Base-by-base conservation (phyloP, 352 stramenopile species). In the Pythium chondricola region DNA sequence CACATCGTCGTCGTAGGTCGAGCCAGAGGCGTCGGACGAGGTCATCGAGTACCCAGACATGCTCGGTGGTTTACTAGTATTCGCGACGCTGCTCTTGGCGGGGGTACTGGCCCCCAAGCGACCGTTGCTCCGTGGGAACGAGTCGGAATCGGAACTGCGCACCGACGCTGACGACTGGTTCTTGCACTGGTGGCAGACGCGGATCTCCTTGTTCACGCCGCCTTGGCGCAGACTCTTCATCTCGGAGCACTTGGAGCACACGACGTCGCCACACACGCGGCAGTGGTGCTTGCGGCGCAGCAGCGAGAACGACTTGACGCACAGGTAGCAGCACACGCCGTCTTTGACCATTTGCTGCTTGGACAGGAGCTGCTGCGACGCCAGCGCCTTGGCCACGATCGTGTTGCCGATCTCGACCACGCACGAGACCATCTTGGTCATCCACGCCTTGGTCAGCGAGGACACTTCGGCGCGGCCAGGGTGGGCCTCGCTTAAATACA, bases 241-340 rank as follows among this genome's bases (percentile, higher is more conserved):
- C 48, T 93, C 75, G 1, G 75, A 89, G 55, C 83, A 93, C 42
- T 83, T 89, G 67, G 71, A 85, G 53, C 83, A 93, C 8, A 91
- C 76, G 11, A 93, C 77, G 43, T 93, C 83, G 27, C 80, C 83
- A 43, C 83, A 93, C 1, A 93, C 66, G 31, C 80, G 75, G 55
- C 83, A 93, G 59, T 93, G 83, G 51, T 93, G 83, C 61, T 92
- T 92, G 35, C 80, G 78, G 0, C 80, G 78, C 38, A 93, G 70
- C 22, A 91, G 63, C 11, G 60, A 78, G 51, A 93, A 93, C 14
- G 65, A 60, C 51, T 88, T 91, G 20, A 71, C 42, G 43, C 83
- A 93, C 39, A 90, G 33, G 52, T 74, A 81, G 69, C 83, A 93
- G 41, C 69, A 70, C 4, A 66, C 62, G 36, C 82, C 79, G 41